A percentile compares a stretch with the other conserved stretches of the same genome.
Evolutionary conservation across 257 asterid genomes (phyloP).

Genomic region (Fraxinus quadrangulata): DNA sequence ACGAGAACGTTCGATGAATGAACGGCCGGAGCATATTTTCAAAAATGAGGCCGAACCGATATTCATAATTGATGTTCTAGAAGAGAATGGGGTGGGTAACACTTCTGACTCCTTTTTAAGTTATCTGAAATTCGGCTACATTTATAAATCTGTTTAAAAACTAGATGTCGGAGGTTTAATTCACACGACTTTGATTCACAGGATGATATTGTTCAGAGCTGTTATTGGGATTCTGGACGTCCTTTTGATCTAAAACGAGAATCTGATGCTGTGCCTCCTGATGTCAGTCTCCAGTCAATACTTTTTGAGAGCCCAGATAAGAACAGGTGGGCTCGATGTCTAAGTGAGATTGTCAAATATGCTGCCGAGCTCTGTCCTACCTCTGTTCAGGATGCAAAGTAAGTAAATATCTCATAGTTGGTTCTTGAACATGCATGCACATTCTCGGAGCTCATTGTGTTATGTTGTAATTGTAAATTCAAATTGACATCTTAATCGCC

Average conservation of each 20-base stretch:
- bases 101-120: constrained; percentile 26
- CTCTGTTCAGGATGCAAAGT: constrained; percentile 97
- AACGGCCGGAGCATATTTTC: constrained; percentile 56
- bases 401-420: constrained; percentile 37
- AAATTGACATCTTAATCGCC: constrained; percentile 14
- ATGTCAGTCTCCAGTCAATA: constrained; percentile 90
- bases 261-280: constrained; percentile 93
- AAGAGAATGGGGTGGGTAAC: constrained; percentile 92
- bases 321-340: constrained; percentile 97
- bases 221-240: constrained; percentile 96
- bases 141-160: constrained; percentile 16
- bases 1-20: constrained; percentile 64
- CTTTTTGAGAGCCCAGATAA: constrained; percentile 96
- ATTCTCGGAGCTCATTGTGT: constrained; percentile 17
- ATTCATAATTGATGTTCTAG: constrained; percentile 94
- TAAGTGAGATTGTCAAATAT: constrained; percentile 89
- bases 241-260: constrained; percentile 93
- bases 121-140: constrained; percentile 25
- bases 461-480: constrained; percentile 20
- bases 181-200: constrained; percentile 35
- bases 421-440: constrained; percentile 14
- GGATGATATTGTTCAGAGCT: constrained; percentile 99
- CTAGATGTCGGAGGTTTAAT: constrained; percentile 21
- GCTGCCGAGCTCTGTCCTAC: constrained; percentile 94
- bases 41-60: constrained; percentile 86